phyloP scores from a whole-genome alignment of 768 basidiomycete genomes.

The Termitomyces sp. region DNA sequence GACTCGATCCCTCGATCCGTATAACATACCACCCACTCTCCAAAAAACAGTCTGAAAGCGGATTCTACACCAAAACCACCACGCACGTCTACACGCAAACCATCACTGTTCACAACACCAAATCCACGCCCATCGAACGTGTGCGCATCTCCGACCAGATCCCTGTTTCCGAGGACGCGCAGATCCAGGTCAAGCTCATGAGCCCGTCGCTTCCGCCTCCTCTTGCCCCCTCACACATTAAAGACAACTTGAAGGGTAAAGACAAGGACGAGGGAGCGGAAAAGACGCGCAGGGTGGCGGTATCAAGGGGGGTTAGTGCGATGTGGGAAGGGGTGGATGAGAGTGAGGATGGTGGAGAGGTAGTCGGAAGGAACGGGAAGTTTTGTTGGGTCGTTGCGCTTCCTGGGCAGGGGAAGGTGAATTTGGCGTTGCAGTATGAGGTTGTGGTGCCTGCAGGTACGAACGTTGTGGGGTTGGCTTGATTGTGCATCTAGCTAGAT shows the following conservation, averaged over 20 bases:
- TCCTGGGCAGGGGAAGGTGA: too few relatives aligned
- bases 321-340: constrained; percentile 25
- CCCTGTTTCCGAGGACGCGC: too few relatives aligned
- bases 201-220: not conserved
- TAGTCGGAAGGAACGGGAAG: constrained; percentile 11
- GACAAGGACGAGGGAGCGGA: not conserved
- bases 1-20: constrained; percentile 24
- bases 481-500: not conserved
- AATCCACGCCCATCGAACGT: constrained; percentile 10
- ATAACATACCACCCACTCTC: constrained; percentile 22
- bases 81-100: constrained; percentile 20
- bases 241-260: not conserved
- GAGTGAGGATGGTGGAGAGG: constrained; percentile 5
- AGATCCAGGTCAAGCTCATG: constrained; percentile 2
- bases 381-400: too few relatives aligned
- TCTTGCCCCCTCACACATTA: not conserved
- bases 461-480: not conserved
- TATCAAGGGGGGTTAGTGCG: constrained; percentile 15
- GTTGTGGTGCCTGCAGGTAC: not conserved
- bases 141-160: too few relatives aligned
- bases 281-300: constrained; percentile 5
- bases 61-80: constrained; percentile 20
- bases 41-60: constrained; percentile 21
- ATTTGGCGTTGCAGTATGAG: too few relatives aligned
- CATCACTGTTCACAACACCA: constrained; percentile 23